These are phyloP conservation scores for Colletotrichum costaricense DNA, from an alignment of 2,329 filamentous ascomycete species.

Conservation along the genomic window DNA sequence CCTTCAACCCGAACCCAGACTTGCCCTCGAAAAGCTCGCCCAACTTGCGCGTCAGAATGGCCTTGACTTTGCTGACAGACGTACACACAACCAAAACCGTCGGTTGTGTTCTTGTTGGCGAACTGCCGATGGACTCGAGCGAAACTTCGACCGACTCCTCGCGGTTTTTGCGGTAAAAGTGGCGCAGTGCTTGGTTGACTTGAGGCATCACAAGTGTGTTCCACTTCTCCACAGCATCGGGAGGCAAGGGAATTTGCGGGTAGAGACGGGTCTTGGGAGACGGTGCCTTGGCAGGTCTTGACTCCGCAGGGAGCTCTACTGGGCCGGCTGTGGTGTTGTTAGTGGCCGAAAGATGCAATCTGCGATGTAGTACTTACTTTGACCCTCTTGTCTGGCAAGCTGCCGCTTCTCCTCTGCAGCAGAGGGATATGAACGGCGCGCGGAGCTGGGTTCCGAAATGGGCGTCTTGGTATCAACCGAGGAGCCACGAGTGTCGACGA, in stretches of 20 bases:
- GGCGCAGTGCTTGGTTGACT: slow-evolving; percentile 76
- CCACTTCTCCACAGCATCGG: slow-evolving; percentile 77
- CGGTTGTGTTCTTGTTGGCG: slow-evolving; percentile 72
- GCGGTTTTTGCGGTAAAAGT: slow-evolving; percentile 77
- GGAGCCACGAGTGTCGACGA: slow-evolving; percentile 56
- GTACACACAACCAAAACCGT: slow-evolving; percentile 83
- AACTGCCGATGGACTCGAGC: slow-evolving; percentile 79
- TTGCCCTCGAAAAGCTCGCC: slow-evolving; percentile 72
- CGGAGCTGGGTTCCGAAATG: slow-evolving; percentile 17
- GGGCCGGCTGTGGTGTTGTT: slow-evolving; percentile 2
- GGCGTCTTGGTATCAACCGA: slow-evolving; percentile 15
- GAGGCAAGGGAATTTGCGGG: slow-evolving; percentile 67
- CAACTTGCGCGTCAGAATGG: slow-evolving; percentile 77
- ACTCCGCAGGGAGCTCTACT: slow-evolving; percentile 15
- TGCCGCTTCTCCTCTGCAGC: slow-evolving; percentile 30
- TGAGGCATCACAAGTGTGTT: slow-evolving; percentile 77
- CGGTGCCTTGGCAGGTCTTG: slow-evolving; percentile 23
- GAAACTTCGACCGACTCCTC: slow-evolving; percentile 81
- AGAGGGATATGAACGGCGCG: slow-evolving; percentile 20
- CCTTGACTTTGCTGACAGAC: slow-evolving; percentile 78
- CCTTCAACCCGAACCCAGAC: slow-evolving; percentile 73
- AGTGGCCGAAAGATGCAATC: neutral
- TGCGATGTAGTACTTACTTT: neutral
- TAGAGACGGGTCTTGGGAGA: slow-evolving; percentile 65
- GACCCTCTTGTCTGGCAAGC: slow-evolving; percentile 11